phyloP scores from a whole-genome alignment of 2,329 filamentous ascomycete genomes.

The Neodidymelliopsis sp. region DNA sequence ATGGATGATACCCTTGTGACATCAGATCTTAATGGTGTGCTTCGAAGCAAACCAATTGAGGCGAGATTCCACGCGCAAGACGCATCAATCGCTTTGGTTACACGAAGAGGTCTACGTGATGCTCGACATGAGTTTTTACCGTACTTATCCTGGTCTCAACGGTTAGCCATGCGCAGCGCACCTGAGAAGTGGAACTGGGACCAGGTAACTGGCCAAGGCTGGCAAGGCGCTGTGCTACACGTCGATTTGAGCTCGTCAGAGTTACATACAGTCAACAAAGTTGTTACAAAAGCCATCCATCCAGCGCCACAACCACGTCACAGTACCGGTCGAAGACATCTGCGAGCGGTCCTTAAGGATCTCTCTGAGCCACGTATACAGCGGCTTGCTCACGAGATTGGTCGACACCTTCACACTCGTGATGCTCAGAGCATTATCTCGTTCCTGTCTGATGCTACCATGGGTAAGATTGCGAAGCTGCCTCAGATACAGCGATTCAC shows the following conservation, averaged over 20 bases:
- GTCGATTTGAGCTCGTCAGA: constrained; percentile 44
- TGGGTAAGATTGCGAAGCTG: constrained; percentile 27
- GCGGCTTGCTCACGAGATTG: constrained; percentile 24
- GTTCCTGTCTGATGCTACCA: constrained; percentile 41
- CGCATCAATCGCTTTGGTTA: constrained; percentile 27
- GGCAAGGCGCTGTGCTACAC: constrained; percentile 43
- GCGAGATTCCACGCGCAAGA: constrained; percentile 30
- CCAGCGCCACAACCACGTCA: constrained; percentile 11
- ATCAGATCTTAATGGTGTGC: constrained; percentile 20
- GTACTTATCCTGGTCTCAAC: constrained; percentile 39
- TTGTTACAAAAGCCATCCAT: constrained; percentile 15
- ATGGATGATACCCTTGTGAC: constrained; percentile 17
- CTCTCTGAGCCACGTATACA: constrained; percentile 35
- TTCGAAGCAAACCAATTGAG: constrained; percentile 28
- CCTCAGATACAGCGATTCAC: constrained; percentile 40
- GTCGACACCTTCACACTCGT: constrained; percentile 24
- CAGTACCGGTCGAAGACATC: constrained; percentile 27
- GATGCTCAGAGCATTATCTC: constrained; percentile 35
- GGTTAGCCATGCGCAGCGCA: constrained; percentile 21
- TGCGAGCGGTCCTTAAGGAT: constrained; percentile 30
- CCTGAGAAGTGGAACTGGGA: constrained; percentile 35
- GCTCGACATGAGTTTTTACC: constrained; percentile 20
- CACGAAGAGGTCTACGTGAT: not conserved
- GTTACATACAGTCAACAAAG: constrained; percentile 30
- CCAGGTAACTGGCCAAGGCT: constrained; percentile 27